Evolutionary conservation across 768 basidiomycete species (phyloP).

Genomic region (Trametes villosa): DNA sequence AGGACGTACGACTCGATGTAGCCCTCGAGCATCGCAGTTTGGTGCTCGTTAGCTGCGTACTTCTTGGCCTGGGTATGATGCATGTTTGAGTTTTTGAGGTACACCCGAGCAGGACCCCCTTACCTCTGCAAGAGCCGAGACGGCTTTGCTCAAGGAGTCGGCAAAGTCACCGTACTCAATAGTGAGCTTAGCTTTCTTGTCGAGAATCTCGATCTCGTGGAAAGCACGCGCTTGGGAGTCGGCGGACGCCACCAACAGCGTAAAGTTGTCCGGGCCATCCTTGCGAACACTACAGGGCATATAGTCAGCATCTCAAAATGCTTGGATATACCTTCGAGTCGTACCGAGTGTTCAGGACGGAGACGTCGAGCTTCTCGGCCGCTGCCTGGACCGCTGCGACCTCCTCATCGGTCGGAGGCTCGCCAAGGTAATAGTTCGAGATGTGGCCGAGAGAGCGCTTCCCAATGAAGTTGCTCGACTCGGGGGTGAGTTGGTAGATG

Average conservation of each 20-base stretch:
- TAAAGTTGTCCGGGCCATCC: constrained; percentile 61
- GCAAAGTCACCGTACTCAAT: constrained; percentile 81
- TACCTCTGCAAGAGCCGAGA: constrained; percentile 64
- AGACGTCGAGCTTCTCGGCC: constrained; percentile 75
- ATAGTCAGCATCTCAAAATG: neutral
- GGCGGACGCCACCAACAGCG: constrained; percentile 76
- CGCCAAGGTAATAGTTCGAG: constrained; percentile 85
- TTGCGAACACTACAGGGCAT: constrained; percentile 64
- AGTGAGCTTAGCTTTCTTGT: constrained; percentile 52
- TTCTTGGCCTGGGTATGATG: constrained; percentile 60
- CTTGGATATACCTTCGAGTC: neutral
- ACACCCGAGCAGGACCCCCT: neutral
- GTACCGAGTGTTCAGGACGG: constrained; percentile 87
- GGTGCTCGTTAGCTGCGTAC: constrained; percentile 73
- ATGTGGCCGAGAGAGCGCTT: constrained; percentile 78
- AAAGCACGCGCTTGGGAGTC: constrained; percentile 42
- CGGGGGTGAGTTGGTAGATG: constrained; percentile 71
- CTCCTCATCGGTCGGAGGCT: constrained; percentile 73
- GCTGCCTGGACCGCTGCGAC: constrained; percentile 75
- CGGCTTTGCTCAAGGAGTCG: constrained; percentile 54
- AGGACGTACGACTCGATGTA: constrained; percentile 77
- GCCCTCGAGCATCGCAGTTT: constrained; percentile 71
- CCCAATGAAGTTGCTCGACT: constrained; percentile 73
- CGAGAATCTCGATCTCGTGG: constrained; percentile 52
- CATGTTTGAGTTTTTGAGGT: neutral